These are phyloP conservation scores for Epichloe glyceriae DNA, from an alignment of 2,329 filamentous ascomycete species.

Conservation along the genomic window DNA sequence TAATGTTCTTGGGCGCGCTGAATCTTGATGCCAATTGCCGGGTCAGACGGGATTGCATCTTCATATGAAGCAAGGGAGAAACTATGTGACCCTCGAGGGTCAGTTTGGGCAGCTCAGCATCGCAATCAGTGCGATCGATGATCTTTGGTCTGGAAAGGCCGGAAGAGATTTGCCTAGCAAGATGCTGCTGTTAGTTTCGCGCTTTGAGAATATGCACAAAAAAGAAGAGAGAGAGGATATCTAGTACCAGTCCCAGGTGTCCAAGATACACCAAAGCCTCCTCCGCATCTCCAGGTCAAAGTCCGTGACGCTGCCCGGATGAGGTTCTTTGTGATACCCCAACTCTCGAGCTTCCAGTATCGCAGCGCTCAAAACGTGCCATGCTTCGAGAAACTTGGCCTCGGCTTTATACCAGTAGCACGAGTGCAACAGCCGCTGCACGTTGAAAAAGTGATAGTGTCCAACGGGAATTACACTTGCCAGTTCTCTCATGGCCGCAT, in stretches of 20 bases:
- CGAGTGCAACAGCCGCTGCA: conserved; percentile 18
- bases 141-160: conserved; percentile 18
- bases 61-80: conserved; percentile 19
- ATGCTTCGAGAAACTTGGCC: conserved; percentile 18
- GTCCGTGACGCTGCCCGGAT: conserved; percentile 10
- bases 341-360: conserved; percentile 19
- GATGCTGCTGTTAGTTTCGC: neutral
- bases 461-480: conserved; percentile 15
- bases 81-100: conserved; percentile 16
- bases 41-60: conserved; percentile 16
- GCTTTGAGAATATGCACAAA: neutral
- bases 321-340: conserved; percentile 13
- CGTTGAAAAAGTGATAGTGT: conserved; percentile 16
- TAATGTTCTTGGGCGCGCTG: conserved; percentile 14
- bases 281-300: conserved; percentile 20
- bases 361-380: conserved; percentile 19
- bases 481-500: conserved; percentile 14
- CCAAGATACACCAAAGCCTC: conserved; percentile 19
- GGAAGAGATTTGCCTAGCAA: conserved; percentile 20
- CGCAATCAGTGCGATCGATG: conserved; percentile 17
- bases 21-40: conserved; percentile 13
- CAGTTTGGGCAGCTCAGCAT: conserved; percentile 15
- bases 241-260: conserved; percentile 22
- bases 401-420: conserved; percentile 22
- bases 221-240: neutral